Base-by-base conservation (phyloP, 1,284 basidiomycete genomes). In the Marasmius oreades region DNA sequence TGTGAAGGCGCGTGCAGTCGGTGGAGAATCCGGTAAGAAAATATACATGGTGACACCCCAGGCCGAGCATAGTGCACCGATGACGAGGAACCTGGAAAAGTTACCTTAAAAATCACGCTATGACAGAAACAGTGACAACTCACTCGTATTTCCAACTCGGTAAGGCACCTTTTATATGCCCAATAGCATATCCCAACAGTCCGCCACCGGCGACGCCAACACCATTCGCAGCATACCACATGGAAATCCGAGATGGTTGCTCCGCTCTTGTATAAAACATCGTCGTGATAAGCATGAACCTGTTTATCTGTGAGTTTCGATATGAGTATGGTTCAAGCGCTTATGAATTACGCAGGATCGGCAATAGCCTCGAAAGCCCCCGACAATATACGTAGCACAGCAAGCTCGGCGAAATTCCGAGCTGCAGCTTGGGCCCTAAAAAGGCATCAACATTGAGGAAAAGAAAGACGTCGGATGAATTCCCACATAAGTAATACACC, bases 221-320 rank as follows among this genome's bases (percentile, higher is more conserved):
- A 6, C 66, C 66, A 46, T 67, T 67, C 11, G 59, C 59, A 22
- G 59, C 55, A 44, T 62, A 60, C 59, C 61, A 60, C 18, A 46
- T 55, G 11, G 59, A 56, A 18, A 75, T 72, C 5, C 74, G 64
- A 1, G 65, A 62, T 14, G 70, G 68, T 52, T 74, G 72, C 62
- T 77, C 73, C n/a, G 58, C 61, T 6, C 69, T 66, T 14, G 69
- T 75, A 62, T 77, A 78, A 57, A 70, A 77, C 69, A 70, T 71
- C 20, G 65, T 60, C 22, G 70, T 71, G 18, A 73, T 65, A 50
- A 77, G 67, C 53, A 76, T 61, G 37, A 64, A 63, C n/a, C 59
- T 60, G 10, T n/a, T n/a, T n/a, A n/a, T n/a, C n/a, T n/a, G n/a
- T n/a, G n/a, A n/a, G n/a, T n/a, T n/a, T n/a, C n/a, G n/a, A n/a